Base-by-base conservation (phyloP, 768 basidiomycete genomes). In the Russula sp. region DNA sequence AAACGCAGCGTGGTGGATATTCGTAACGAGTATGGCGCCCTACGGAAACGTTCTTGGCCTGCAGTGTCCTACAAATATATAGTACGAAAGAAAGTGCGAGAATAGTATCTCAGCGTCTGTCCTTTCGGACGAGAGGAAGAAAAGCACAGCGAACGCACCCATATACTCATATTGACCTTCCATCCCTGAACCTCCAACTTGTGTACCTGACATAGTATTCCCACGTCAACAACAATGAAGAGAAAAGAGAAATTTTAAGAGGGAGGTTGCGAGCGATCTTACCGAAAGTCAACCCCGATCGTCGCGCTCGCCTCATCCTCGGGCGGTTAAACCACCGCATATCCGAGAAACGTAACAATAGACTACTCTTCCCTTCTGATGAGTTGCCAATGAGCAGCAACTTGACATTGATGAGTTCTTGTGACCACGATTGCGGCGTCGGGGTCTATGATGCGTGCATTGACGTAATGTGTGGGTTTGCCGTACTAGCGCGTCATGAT, bases 41-140 rank as follows among this genome's bases (percentile, higher is more conserved):
- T 92, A n/a, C 94, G 82, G 73, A 98, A 99, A 6, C 96, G 86
- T 76, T 99, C 97, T 75, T 98, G 96, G 0, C 97, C 96, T 56
- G 95, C 93, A 0, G 94, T 96, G 70, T 97, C 93, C 93, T 94
- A 69, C n/a, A 26, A 6, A 11, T 11, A 34, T 30, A 30, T 8
- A 22, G 26, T 1, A 50, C 2, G 6, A 50, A 50, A 22, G 14
- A 49, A 32, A 13, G 52, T 3, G 32, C 10, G 20, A 32, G 24
- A 26, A 10, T 20, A 32, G 9, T 2, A 22, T 48, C n/a, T 48
- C 22, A 22, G 46, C 11, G 5, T 22, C 44, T 22, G 44, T 22
- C 10, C n/a, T 3, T 46, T 46, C 44, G 16, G 16, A 40, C 14
- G 3, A 14, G 58, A 58, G 26, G 22, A 57, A 20, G 46, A 48